phyloP scores from a whole-genome alignment of 1,139 yeast genomes.

The Geotrichum carabidarum region DNA sequence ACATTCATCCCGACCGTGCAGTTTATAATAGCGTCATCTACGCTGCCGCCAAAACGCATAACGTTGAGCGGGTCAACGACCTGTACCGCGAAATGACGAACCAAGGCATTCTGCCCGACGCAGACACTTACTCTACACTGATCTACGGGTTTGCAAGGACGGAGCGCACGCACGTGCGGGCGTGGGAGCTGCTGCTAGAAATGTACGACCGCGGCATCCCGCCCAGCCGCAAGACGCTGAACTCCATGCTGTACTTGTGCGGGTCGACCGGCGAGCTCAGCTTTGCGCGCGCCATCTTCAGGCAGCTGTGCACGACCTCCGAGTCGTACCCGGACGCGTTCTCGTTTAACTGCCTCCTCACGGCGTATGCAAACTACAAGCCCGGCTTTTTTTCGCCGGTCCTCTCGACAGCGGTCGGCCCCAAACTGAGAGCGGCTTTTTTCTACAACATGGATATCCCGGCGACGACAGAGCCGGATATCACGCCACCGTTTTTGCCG shows the following conservation, averaged over 20 bases:
- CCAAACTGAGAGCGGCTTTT: slow-evolving; percentile 30
- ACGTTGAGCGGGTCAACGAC: slow-evolving; percentile 70
- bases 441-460: slow-evolving; percentile 22
- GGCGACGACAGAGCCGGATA: slow-evolving; percentile 12
- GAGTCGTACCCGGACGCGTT: slow-evolving; percentile 33
- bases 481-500: slow-evolving; percentile 76
- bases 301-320: slow-evolving; percentile 46
- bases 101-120: slow-evolving; percentile 37
- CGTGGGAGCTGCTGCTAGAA: slow-evolving; percentile 77
- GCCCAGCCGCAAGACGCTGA: slow-evolving; percentile 51
- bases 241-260: slow-evolving; percentile 66
- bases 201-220: slow-evolving; percentile 48
- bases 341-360: slow-evolving; percentile 33
- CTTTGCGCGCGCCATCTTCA: slow-evolving; percentile 66
- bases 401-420: slow-evolving; percentile 32
- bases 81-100: slow-evolving; percentile 64
- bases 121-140: slow-evolving; percentile 54
- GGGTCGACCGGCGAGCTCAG: slow-evolving; percentile 76
- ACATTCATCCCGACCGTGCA: slow-evolving; percentile 58
- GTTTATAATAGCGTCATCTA: slow-evolving; percentile 70
- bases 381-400: slow-evolving; percentile 37
- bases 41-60: slow-evolving; percentile 55
- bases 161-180: slow-evolving; percentile 45
- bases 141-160: slow-evolving; percentile 70
- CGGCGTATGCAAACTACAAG: slow-evolving; percentile 34